Evolutionary conservation across 2,329 filamentous ascomycete genomes (phyloP), one percentile per base, ranked within the genome.

Genomic region (Microascus cirrosus): DNA sequence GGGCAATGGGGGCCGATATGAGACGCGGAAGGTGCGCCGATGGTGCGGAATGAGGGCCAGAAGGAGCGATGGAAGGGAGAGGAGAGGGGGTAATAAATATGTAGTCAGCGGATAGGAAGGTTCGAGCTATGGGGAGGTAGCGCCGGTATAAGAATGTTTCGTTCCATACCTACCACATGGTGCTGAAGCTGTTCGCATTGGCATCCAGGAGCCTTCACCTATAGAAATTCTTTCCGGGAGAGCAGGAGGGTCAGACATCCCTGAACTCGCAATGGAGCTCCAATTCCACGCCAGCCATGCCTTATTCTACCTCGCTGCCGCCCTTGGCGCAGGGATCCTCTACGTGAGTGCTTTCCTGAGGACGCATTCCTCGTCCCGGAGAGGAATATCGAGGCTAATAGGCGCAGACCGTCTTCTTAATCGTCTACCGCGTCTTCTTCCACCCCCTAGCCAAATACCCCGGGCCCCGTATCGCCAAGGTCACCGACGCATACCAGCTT

Each of bases 391-490:
- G 42, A 22, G 42, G 22, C 42, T 20, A n/a, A 48, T n/a, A 48
- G 3, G 4, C 7, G 22, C 20, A 79, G 77, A 65, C 66, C 52
- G 60, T 69, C 57, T 70, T 69, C 48, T 64, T 82, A 34, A 66
- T 77, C 55, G 63, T 82, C 51, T 86, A 86, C 65, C 74, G 82
- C 58, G 63, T 86, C 59, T 83, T 77, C 66, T 80, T 86, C 67
- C 84, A 87, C 64, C 84, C 84, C 3, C 70, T 87, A 11, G 77
- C 83, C 20, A 82, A 79, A 59, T 85, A 86, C 62, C 85, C 84
- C 1, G 85, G 84, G 1, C 85, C 85, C 0, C 71, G 85, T 54
- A 66, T 86, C 50, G 83, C 81, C 59, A 85, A 82, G 65, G 69
- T 86, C 63, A 84, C 83, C n/a, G 77, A 84, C 64, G 80, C 74